Evolutionary conservation across 345 rosid genomes (phyloP).

Genomic region (Excoecaria agallocha): DNA sequence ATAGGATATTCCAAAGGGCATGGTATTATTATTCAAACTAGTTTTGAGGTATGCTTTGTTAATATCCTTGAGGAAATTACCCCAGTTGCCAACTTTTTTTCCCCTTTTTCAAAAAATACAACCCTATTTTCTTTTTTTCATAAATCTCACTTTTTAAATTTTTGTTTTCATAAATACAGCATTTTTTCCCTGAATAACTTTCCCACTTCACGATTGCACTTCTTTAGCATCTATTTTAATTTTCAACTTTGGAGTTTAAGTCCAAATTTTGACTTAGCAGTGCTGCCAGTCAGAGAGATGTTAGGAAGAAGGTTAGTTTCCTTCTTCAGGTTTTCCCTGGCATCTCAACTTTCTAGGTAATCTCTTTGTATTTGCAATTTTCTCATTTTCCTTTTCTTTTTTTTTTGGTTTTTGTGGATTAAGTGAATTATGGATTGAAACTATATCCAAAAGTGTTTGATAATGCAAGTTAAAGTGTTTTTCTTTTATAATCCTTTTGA

Average conservation of each 20-base stretch:
- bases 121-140: too few species aligned
- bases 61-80: constrained; percentile 4
- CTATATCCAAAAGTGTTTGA: background rate
- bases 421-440: background rate
- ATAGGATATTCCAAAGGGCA: constrained; percentile 88
- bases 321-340: constrained; percentile 46
- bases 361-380: background rate
- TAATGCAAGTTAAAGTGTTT: background rate
- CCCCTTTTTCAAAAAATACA: too few species aligned
- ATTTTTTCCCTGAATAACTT: too few species aligned
- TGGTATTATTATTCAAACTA: constrained; percentile 85
- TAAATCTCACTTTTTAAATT: too few species aligned
- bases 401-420: background rate
- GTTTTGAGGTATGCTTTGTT: constrained; percentile 70
- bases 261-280: constrained; percentile 3
- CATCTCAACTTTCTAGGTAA: constrained; percentile 43
- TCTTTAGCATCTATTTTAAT: too few species aligned
- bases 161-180: too few species aligned
- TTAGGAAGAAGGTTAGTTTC: constrained; percentile 52
- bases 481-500: too few species aligned
- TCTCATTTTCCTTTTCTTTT: too few species aligned
- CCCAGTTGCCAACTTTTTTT: too few species aligned
- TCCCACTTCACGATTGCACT: too few species aligned
- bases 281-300: constrained; percentile 31
- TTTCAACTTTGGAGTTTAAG: background rate